Evolutionary conservation across 116 monocot species (phyloP), one percentile per base, ranked within the genome.

Genomic region (Posidonia oceanica): DNA sequence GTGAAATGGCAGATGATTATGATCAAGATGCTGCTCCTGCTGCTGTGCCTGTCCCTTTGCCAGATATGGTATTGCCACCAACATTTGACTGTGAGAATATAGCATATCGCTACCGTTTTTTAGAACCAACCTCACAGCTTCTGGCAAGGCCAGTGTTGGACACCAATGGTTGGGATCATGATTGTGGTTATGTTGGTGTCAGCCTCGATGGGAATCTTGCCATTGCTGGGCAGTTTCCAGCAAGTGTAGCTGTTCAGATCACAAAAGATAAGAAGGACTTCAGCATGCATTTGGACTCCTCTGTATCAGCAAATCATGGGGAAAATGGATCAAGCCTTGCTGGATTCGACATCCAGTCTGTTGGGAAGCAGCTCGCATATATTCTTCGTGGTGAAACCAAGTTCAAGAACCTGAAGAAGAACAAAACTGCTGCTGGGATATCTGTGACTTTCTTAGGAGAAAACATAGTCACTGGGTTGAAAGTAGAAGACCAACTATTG

Each of bases 161-260:
- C 75, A 74, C 84, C 11, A 88, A 88, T 76, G 91, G 91, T n/a
- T 94, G 94, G 94, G 94, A 94, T 73, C 94, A 94, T 77, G 94
- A 94, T 73, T 94, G 82, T 77, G 86, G 93, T n/a, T 86, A 94
- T 66, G 94, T 87, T 75, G 84, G 84, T 67, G 88, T 94, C 39
- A 86, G 82, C 57, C 54, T 90, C 11, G 94, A 91, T 75, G 75
- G 88, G 69, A 92, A 44, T 65, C 82, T 86, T 44, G 82, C 81
- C 41, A 10, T 93, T 68, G 75, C 72, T 14, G 72, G 78, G 36
- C 74, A 36, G 2, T 94, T 83, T 69, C 90, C 88, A 52, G 82
- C 82, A 15, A 74, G 67, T 16, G 41, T 79, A 29, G 71, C 91
- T 37, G 72, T 86, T 65, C 90, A 84, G 74, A 82, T 94, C 16